A percentile compares a stretch with the other conserved stretches of the same genome.
phyloP scores from a whole-genome alignment of 1,284 basidiomycete species.

The Malassezia globosa region DNA sequence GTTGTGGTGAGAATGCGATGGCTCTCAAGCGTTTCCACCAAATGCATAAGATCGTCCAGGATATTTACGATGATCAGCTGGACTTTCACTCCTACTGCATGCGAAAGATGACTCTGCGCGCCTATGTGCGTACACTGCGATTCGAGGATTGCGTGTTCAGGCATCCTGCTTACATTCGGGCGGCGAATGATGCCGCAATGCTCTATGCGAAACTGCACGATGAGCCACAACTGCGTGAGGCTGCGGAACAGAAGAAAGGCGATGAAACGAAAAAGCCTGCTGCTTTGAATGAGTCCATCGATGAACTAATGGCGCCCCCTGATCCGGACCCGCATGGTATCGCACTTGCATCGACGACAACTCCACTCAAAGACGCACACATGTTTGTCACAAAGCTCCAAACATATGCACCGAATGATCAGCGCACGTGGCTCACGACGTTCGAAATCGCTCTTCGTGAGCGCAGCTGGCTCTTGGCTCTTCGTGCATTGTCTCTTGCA shows the following conservation, averaged over 20 bases:
- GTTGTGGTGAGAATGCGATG: conserved; percentile 60
- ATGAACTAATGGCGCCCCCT: conserved; percentile 53
- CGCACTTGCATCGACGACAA: conserved; percentile 17
- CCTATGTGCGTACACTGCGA: conserved; percentile 65
- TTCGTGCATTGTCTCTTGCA: conserved; percentile 59
- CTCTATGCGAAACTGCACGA: conserved; percentile 56
- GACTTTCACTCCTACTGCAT: conserved; percentile 95
- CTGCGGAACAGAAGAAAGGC: conserved; percentile 49
- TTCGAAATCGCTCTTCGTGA: conserved; percentile 73
- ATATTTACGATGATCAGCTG: conserved; percentile 88
- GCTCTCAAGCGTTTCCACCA: conserved; percentile 78
- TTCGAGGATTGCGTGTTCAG: conserved; percentile 73
- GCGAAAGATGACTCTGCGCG: conserved; percentile 73
- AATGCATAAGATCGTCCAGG: conserved; percentile 71
- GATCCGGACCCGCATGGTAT: conserved; percentile 39
- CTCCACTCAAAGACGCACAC: conserved; percentile 63
- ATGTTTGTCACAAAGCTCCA: conserved; percentile 63
- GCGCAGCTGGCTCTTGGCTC: conserved; percentile 67
- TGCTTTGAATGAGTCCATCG: conserved; percentile 46
- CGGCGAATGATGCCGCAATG: conserved; percentile 60
- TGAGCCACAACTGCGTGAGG: conserved; percentile 14
- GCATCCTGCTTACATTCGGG: conserved; percentile 64
- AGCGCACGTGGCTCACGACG: conserved; percentile 63
- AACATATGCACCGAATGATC: conserved; percentile 48
- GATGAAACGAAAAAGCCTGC: conserved; percentile 18